Evolutionary conservation across 768 basidiomycete genomes (phyloP).

Genomic region (Tephrocybe sp.): DNA sequence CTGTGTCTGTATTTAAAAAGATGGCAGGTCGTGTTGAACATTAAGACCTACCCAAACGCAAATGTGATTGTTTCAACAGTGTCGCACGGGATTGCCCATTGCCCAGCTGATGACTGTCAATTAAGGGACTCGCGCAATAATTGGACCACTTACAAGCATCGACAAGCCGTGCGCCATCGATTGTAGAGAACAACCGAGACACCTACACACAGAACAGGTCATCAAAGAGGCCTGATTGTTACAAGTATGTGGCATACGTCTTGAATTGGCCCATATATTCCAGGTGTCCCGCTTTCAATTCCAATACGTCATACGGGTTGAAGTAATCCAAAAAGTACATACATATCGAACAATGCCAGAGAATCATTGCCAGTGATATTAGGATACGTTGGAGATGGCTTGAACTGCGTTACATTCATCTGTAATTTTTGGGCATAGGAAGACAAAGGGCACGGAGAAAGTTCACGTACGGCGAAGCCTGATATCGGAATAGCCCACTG

Average conservation of each 20-base stretch:
- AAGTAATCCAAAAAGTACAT: slow-evolving; percentile 23
- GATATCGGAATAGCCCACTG: slow-evolving; percentile 72
- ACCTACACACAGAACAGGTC: slow-evolving; percentile 45
- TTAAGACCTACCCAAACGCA: slow-evolving; percentile 60
- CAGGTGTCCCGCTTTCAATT: slow-evolving; percentile 58
- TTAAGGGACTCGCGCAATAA: background rate
- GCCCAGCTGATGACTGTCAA: slow-evolving; percentile 42
- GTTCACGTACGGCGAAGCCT: slow-evolving; percentile 47
- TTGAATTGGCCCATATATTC: slow-evolving; percentile 76
- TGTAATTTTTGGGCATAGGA: slow-evolving; percentile 19
- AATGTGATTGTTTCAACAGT: slow-evolving; percentile 59
- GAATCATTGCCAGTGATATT: slow-evolving; percentile 52
- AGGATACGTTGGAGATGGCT: slow-evolving; percentile 66
- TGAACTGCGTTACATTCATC: slow-evolving; percentile 56
- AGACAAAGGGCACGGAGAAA: background rate
- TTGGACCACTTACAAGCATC: slow-evolving; percentile 42
- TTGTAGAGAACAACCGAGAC: slow-evolving; percentile 57
- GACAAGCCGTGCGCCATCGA: slow-evolving; percentile 69
- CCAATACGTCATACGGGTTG: background rate
- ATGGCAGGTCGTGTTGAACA: background rate
- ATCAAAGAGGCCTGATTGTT: background rate
- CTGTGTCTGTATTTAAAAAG: slow-evolving; percentile 26
- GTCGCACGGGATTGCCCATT: slow-evolving; percentile 77
- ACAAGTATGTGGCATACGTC: slow-evolving; percentile 50
- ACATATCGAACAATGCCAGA: slow-evolving; percentile 76